Base-by-base conservation (phyloP, 2,329 filamentous ascomycete species). In the Samsoniella hepiali region DNA sequence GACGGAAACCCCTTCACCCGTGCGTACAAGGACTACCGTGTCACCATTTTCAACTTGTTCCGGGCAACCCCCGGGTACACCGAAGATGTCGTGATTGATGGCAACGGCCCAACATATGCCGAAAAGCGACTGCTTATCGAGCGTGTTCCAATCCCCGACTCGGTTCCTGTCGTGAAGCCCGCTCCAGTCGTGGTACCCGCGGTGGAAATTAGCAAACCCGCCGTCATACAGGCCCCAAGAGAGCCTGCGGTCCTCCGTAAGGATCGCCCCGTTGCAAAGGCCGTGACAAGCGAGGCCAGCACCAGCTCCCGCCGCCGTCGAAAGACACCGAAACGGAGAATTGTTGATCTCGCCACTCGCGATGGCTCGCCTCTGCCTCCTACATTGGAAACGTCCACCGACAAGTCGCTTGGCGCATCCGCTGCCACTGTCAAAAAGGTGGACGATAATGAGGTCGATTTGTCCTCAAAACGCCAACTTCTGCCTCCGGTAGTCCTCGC, bases 41-140 rank as follows among this genome's bases (percentile, higher is more conserved):
- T 96, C 67, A 91, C 88, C 27, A 96, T 98, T 66, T 97, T 99
- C 86, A 99, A 98, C 71, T 82, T 98, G 2, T 99, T 99, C 81
- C 87, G 95, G 67, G 88, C 87, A 64, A 93, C 91, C 0, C 91
- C 94, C 11, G 95, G 95, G 5, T 96, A 95, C 71, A 90, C 88
- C 0, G 91, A 97, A 68, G 95, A 99, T 72, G 88, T 98, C 65
- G 81, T 92, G 53, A 94, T 99, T 69, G 95, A 99, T 73, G 88
- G 90, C 2, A 86, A 86, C 40, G 89, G 89, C 0, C 94, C 95
- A 1, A 89, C 85, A n/a, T 96, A 92, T 71, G 85, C 88, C 17
- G 95, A 99, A 79, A 88, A 88, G 72, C 92, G 92, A 70, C 89
- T 91, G 68, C 82, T 99, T 50, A 84, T 93, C 5, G 93, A 97